phyloP scores from a whole-genome alignment of 805 yeast species.

The Cyberlindnera americana region DNA sequence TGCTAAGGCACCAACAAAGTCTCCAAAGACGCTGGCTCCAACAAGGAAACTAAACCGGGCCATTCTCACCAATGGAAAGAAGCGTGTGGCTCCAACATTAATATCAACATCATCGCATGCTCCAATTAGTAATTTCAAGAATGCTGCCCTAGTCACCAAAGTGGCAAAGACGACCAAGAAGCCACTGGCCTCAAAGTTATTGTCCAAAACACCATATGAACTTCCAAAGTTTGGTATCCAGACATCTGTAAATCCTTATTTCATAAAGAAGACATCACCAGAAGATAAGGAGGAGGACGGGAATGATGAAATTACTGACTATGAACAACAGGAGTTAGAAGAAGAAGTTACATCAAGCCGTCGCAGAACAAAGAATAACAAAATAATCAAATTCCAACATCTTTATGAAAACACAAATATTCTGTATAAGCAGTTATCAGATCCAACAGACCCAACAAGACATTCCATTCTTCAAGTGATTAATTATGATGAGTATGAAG shows the following conservation, averaged over 20 bases:
- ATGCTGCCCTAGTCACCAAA: slow-evolving; percentile 12
- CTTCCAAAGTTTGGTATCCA: slow-evolving; percentile 65
- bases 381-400: slow-evolving; percentile 17
- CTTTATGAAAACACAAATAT: slow-evolving; percentile 15
- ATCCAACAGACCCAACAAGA: slow-evolving; percentile 23
- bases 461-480: slow-evolving; percentile 31
- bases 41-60: slow-evolving; percentile 40
- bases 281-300: slow-evolving; percentile 27
- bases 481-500: slow-evolving; percentile 30
- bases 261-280: slow-evolving; percentile 30
- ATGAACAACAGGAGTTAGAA: slow-evolving; percentile 49
- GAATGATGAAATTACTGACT: slow-evolving; percentile 27
- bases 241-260: slow-evolving; percentile 58
- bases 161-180: slow-evolving; percentile 7
- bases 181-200: slow-evolving; percentile 7
- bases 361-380: slow-evolving; percentile 30
- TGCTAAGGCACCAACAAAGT: not conserved
- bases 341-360: slow-evolving; percentile 30
- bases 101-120: slow-evolving; percentile 43
- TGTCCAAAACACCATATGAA: slow-evolving; percentile 44
- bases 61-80: slow-evolving; percentile 71
- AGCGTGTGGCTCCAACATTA: slow-evolving; percentile 68
- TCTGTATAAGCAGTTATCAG: slow-evolving; percentile 10
- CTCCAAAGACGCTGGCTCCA: slow-evolving; percentile 19
- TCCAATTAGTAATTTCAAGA: slow-evolving; percentile 16